Percentiles rank a stretch among this genome's conserved stretches.
Conservation (phyloP, 139 green algal species). For the Coelastrella sp. region DNA sequence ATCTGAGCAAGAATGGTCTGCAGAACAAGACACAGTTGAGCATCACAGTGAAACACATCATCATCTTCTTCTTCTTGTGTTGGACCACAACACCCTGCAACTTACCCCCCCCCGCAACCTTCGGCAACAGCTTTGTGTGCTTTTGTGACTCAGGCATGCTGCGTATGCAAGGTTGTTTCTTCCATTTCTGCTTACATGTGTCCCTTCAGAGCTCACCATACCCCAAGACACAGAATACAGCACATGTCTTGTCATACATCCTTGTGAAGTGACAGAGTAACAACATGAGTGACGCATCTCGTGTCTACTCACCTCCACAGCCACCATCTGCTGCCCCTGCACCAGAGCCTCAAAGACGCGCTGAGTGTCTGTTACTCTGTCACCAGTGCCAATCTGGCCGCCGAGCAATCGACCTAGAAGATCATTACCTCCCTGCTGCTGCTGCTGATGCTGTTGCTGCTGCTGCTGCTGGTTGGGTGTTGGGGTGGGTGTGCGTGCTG, state of each 20-base stretch:
- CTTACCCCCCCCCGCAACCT: no score
- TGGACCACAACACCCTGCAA: no score
- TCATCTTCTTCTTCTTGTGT: no score
- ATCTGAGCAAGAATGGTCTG: slow-evolving; percentile 55
- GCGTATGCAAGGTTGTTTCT: no score
- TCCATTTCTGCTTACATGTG: no score
- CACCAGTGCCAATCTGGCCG: background rate
- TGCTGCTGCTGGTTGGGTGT: slow-evolving; percentile 24
- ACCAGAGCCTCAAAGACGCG: slow-evolving; percentile 33
- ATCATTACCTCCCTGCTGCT: background rate
- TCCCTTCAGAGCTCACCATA: no score
- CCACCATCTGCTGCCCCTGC: background rate
- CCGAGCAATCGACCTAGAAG: background rate
- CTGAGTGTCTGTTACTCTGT: background rate
- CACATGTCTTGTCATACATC: no score
- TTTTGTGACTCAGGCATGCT: no score
- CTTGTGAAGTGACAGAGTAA: no score
- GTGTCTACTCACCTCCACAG: background rate
- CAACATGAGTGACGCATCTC: background rate
- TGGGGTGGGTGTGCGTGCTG: slow-evolving; percentile 26
- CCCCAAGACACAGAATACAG: no score
- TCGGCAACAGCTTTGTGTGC: no score
- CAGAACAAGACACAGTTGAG: background rate
- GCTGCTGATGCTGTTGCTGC: slow-evolving; percentile 15
- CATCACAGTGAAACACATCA: background rate